Evolutionary conservation across 1,284 basidiomycete genomes (phyloP).

Genomic region (Puccinia coronata): DNA sequence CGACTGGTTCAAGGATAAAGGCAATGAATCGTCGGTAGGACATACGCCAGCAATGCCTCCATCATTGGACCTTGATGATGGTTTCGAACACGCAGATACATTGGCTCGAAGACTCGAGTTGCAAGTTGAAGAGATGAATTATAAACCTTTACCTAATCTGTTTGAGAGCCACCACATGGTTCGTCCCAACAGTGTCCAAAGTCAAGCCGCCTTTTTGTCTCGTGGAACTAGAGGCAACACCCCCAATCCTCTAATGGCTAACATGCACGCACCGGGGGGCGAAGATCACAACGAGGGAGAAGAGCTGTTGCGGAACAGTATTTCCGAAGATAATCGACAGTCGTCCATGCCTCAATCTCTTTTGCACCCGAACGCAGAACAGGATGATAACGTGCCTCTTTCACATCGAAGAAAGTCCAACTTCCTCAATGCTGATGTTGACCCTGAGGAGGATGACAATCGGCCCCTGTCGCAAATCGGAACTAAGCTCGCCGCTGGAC

Average conservation of each 20-base stretch:
- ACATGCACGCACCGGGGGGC: not conserved
- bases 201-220: constrained; percentile 28
- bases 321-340: not conserved
- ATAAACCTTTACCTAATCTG: constrained; percentile 34
- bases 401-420: constrained; percentile 36
- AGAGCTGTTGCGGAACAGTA: not conserved
- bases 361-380: not conserved
- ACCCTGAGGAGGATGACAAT: constrained; percentile 37
- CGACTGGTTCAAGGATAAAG: constrained; percentile 43
- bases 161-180: constrained; percentile 17
- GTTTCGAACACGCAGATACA: constrained; percentile 33
- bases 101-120: constrained; percentile 43
- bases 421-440: not conserved
- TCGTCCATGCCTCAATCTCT: not conserved
- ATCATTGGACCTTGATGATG: constrained; percentile 17
- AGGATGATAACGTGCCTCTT: constrained; percentile 47
- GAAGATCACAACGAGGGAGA: constrained; percentile 22
- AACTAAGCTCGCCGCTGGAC: not conserved
- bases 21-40: not conserved
- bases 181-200: constrained; percentile 21
- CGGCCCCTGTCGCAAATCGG: constrained; percentile 38
- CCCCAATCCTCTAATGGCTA: not conserved
- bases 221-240: constrained; percentile 9
- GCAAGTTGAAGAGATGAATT: constrained; percentile 42
- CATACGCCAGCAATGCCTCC: not conserved